Percentiles rank a stretch among this genome's conserved stretches.
These are phyloP conservation scores for Arabidopsis suecica DNA, from an alignment of 345 rosid genomes.

Conservation along the genomic window DNA sequence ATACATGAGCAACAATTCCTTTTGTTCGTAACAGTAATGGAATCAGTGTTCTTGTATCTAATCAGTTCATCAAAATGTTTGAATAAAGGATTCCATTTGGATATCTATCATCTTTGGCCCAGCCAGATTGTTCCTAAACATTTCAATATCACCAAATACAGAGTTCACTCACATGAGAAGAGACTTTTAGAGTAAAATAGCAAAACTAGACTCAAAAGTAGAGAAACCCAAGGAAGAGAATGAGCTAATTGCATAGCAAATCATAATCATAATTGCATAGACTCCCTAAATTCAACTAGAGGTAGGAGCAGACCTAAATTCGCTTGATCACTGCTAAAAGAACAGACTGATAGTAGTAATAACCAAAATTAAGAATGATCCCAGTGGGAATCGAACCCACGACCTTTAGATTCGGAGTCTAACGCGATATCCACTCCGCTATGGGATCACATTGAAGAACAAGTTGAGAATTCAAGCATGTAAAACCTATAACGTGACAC, in stretches of 20 bases:
- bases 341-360: not conserved
- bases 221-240: not conserved
- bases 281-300: not conserved
- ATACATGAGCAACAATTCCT: constrained; percentile 18
- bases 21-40: not conserved
- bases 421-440: constrained; percentile 99
- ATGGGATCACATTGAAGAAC: constrained; percentile 65
- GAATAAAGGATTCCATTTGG: not conserved
- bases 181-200: not conserved
- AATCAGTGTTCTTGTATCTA: not conserved
- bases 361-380: constrained; percentile 51
- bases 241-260: constrained; percentile 1
- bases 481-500: constrained; percentile 39
- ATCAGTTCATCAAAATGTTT: constrained; percentile 1
- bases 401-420: constrained; percentile 99
- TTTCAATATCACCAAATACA: constrained; percentile 3
- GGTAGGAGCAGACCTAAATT: constrained; percentile 8
- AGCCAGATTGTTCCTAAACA: constrained; percentile 4
- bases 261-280: constrained; percentile 1
- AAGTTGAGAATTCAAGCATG: constrained; percentile 1
- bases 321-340: not conserved
- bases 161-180: not conserved
- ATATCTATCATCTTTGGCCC: not conserved
- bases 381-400: constrained; percentile 99
- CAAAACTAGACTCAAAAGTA: not conserved